A percentile compares a stretch with the other conserved stretches of the same genome.
Evolutionary conservation across 805 yeast species (phyloP).

Genomic region (Pichia paraexigua): DNA sequence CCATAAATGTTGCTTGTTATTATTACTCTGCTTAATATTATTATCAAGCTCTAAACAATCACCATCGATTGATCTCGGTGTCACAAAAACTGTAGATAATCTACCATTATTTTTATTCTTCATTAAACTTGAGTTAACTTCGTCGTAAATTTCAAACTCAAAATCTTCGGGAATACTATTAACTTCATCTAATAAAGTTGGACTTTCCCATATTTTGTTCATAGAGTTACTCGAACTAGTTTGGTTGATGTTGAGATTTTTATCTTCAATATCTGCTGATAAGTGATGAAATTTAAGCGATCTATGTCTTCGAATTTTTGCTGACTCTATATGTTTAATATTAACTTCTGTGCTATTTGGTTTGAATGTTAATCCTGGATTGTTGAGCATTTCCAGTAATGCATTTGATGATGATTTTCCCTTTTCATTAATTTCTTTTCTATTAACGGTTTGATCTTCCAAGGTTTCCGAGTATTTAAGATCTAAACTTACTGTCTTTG

Average conservation of each 20-base stretch:
- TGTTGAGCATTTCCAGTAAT: slow-evolving; percentile 3
- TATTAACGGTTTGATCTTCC: neutral
- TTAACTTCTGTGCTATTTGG: neutral
- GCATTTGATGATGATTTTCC: neutral
- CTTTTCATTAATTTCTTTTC: neutral
- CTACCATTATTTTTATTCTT: neutral
- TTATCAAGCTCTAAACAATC: neutral
- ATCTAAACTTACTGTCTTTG: neutral
- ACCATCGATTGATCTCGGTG: neutral
- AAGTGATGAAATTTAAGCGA: slow-evolving; percentile 11
- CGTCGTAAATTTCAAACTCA: slow-evolving; percentile 16
- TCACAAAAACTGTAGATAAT: neutral
- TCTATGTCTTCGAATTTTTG: neutral
- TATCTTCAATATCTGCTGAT: slow-evolving; percentile 7
- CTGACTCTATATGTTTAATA: slow-evolving; percentile 1
- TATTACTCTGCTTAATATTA: neutral
- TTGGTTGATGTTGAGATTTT: neutral
- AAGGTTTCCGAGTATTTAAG: neutral
- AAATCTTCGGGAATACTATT: slow-evolving; percentile 31
- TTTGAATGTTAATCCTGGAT: neutral
- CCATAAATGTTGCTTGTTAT: slow-evolving; percentile 6
- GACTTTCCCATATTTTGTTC: slow-evolving; percentile 4
- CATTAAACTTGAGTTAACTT: neutral
- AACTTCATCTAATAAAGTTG: slow-evolving; percentile 25
- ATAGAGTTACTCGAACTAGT: neutral